Conservation (phyloP, 2,329 filamentous ascomycete species). For the Orbilia ellipsospora region DNA sequence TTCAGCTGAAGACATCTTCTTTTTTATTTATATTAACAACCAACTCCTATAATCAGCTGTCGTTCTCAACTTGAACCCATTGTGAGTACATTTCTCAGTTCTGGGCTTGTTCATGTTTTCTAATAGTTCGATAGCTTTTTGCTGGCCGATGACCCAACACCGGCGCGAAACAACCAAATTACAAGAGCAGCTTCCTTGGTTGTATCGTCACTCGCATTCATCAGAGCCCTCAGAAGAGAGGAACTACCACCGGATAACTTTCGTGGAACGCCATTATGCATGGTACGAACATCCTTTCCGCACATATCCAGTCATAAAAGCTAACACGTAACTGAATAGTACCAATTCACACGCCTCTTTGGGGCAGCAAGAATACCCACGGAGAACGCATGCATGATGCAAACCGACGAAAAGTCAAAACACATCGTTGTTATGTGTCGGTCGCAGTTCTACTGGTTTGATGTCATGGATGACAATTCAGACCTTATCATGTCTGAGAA, state of each 20-base stretch:
- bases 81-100: conserved; percentile 63
- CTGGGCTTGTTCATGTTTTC: not conserved
- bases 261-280: conserved; percentile 85
- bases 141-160: conserved; percentile 95
- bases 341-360: conserved; percentile 94
- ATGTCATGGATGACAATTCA: conserved; percentile 91
- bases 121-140: conserved; percentile 70
- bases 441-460: conserved; percentile 99
- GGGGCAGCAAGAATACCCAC: conserved; percentile 94
- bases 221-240: conserved; percentile 89
- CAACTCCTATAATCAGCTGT: conserved; percentile 68
- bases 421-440: conserved; percentile 93
- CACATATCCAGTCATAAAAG: conserved; percentile 6
- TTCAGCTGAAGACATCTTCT: not conserved
- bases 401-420: conserved; percentile 90
- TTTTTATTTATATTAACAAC: conserved; percentile 10
- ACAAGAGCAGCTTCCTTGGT: conserved; percentile 92
- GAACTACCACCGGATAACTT: conserved; percentile 90
- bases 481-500: conserved; percentile 98
- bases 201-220: conserved; percentile 88
- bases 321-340: conserved; percentile 62
- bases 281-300: conserved; percentile 65
- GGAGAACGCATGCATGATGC: conserved; percentile 93
- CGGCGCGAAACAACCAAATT: conserved; percentile 94
- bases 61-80: conserved; percentile 95